A percentile compares a stretch with the other conserved stretches of the same genome.
phyloP scores from a whole-genome alignment of 2,329 filamentous ascomycete species.

The Aspergillus unguis region DNA sequence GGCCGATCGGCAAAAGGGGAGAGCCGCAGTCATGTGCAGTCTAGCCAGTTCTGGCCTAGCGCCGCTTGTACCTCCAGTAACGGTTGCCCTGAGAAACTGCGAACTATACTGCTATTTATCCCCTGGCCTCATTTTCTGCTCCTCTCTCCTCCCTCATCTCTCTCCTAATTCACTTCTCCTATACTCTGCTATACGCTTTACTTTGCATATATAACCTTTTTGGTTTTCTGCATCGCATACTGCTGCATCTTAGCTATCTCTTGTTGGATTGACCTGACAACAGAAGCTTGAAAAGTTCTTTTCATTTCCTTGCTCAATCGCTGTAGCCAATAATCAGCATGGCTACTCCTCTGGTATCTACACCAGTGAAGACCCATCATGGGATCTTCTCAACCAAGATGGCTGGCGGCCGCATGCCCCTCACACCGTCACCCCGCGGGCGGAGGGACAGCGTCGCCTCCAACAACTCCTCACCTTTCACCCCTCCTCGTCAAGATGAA shows the following conservation, averaged over 20 bases:
- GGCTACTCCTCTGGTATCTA: constrained; percentile 80
- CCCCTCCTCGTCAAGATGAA: constrained; percentile 61
- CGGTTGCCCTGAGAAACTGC: constrained; percentile 39
- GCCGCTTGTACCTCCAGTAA: constrained; percentile 31
- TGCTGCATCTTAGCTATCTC: constrained; percentile 15
- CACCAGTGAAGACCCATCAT: constrained; percentile 90
- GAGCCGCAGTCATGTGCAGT: constrained; percentile 42
- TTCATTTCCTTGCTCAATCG: constrained; percentile 2
- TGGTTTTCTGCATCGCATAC: constrained; percentile 23
- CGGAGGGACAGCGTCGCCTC: constrained; percentile 51
- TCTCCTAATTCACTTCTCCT: constrained; percentile 6
- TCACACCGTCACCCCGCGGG: constrained; percentile 82
- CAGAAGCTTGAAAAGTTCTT: constrained; percentile 25
- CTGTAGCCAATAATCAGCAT: constrained; percentile 52
- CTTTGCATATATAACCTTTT: constrained; percentile 32
- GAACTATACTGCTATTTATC: constrained; percentile 39
- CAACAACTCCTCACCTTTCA: constrained; percentile 70
- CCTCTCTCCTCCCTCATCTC: constrained; percentile 15
- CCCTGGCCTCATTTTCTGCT: constrained; percentile 20
- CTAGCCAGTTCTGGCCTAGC: constrained; percentile 43
- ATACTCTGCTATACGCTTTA: constrained; percentile 21
- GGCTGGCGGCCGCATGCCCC: constrained; percentile 88
- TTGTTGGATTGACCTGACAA: constrained; percentile 10
- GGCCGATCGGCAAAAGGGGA: constrained; percentile 45
- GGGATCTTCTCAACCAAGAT: constrained; percentile 89